Percentiles rank a stretch among this genome's conserved stretches.
Conservation (phyloP, 208 protist genomes). For the Leishmania arabica region DNA sequence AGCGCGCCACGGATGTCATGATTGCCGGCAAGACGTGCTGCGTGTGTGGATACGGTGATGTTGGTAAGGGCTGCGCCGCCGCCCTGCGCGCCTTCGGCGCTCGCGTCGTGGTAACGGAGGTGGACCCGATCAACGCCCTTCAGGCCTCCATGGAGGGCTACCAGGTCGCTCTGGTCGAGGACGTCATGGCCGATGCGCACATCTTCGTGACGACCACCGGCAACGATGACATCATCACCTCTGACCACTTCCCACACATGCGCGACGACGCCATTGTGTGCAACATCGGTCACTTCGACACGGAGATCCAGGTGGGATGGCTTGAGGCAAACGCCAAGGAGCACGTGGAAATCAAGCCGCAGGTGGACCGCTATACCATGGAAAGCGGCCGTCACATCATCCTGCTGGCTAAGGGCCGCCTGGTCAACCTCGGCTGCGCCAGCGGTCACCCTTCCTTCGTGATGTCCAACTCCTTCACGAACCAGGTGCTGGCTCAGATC, state of each 20-base stretch:
- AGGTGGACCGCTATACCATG: slow-evolving; percentile 98
- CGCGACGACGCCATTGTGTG: slow-evolving; percentile 99
- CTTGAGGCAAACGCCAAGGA: slow-evolving; percentile 93
- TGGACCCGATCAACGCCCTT: slow-evolving; percentile 99
- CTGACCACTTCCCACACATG: slow-evolving; percentile 97
- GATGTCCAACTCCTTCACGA: slow-evolving; percentile 99
- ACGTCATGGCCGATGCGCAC: slow-evolving; percentile 88
- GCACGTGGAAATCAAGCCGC: slow-evolving; percentile 98
- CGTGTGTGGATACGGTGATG: slow-evolving; percentile 99
- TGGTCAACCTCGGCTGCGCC: slow-evolving; percentile 99
- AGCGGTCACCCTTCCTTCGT: slow-evolving; percentile 99
- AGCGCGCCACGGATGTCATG: slow-evolving; percentile 99
- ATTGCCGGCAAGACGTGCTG: slow-evolving; percentile 98
- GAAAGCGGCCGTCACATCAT: slow-evolving; percentile 95
- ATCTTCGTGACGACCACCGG: slow-evolving; percentile 99
- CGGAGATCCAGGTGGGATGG: slow-evolving; percentile 98
- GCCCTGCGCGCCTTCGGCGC: slow-evolving; percentile 96
- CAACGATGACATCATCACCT: slow-evolving; percentile 98
- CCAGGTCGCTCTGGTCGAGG: slow-evolving; percentile 97
- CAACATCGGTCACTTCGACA: slow-evolving; percentile 99
- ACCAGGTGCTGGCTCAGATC: slow-evolving; percentile 99
- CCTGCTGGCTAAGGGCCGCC: slow-evolving; percentile 96
- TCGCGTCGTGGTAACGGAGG: slow-evolving; percentile 98
- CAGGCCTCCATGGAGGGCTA: slow-evolving; percentile 99
- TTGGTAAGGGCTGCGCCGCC: slow-evolving; percentile 98